Conservation (phyloP, 1,139 yeast genomes). For the Suhomyces coccinellae region DNA sequence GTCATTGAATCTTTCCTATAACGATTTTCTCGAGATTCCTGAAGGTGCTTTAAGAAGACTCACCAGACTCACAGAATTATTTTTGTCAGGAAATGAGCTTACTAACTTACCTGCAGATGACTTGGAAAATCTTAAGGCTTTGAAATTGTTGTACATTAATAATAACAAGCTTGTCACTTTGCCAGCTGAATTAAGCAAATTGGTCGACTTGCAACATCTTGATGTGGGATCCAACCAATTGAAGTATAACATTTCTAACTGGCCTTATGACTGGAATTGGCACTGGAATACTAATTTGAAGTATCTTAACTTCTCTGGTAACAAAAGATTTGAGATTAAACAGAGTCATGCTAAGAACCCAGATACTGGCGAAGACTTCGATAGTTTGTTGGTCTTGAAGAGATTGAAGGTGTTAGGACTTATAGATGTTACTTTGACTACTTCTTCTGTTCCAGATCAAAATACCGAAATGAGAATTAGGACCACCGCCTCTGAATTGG, state of each 20-base stretch:
- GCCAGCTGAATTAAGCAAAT: slow-evolving; percentile 84
- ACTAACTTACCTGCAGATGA: slow-evolving; percentile 85
- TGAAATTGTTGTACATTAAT: slow-evolving; percentile 69
- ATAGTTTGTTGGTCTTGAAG: slow-evolving; percentile 74
- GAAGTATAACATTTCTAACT: slow-evolving; percentile 88
- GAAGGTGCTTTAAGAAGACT: slow-evolving; percentile 65
- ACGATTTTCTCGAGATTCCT: slow-evolving; percentile 80
- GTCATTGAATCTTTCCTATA: slow-evolving; percentile 75
- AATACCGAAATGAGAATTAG: slow-evolving; percentile 80
- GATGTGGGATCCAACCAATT: slow-evolving; percentile 92
- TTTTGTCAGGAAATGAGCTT: slow-evolving; percentile 80
- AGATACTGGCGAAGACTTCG: slow-evolving; percentile 55
- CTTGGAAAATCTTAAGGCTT: slow-evolving; percentile 57
- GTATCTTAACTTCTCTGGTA: slow-evolving; percentile 88
- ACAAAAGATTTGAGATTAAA: slow-evolving; percentile 84
- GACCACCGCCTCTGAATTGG: slow-evolving; percentile 84
- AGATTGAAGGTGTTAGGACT: slow-evolving; percentile 76
- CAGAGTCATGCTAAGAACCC: slow-evolving; percentile 54
- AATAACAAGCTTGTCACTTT: slow-evolving; percentile 83
- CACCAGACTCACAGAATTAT: slow-evolving; percentile 62
- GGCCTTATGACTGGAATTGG: slow-evolving; percentile 99
- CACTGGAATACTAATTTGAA: slow-evolving; percentile 74
- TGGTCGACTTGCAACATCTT: slow-evolving; percentile 62
- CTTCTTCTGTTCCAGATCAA: slow-evolving; percentile 86
- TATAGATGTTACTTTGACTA: slow-evolving; percentile 92